Conservation (phyloP, 805 yeast genomes). For the Starmerella roubikii region DNA sequence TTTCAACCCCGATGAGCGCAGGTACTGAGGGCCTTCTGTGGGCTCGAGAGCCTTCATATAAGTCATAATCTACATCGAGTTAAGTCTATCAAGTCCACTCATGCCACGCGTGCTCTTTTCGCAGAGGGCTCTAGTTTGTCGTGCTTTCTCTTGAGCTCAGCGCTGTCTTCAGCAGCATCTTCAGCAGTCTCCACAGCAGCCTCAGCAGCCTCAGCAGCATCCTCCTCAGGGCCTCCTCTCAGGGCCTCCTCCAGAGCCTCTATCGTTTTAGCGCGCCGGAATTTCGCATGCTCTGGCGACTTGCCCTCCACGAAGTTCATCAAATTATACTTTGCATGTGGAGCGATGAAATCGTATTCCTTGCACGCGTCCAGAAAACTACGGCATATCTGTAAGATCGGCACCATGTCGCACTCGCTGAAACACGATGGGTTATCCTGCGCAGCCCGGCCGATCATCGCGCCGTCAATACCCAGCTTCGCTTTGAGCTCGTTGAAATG, state of each 20-base stretch:
- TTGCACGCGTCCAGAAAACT: conserved; percentile 46
- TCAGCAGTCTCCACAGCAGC: not conserved
- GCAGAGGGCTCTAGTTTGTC: not conserved
- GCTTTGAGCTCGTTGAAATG: conserved; percentile 43
- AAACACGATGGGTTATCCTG: conserved; percentile 79
- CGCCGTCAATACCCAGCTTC: conserved; percentile 52
- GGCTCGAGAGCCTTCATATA: no score
- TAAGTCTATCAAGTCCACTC: not conserved
- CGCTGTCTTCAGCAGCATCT: not conserved
- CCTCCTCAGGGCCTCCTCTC: no score
- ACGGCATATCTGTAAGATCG: conserved; percentile 42
- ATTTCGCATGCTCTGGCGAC: conserved; percentile 40
- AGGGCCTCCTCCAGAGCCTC: conserved; percentile 22
- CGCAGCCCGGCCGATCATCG: conserved; percentile 88
- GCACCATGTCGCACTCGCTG: conserved; percentile 25
- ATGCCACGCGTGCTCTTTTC: not conserved
- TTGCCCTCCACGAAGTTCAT: conserved; percentile 70
- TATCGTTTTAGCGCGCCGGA: conserved; percentile 43
- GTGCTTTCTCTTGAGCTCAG: not conserved
- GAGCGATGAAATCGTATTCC: conserved; percentile 44
- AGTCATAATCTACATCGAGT: not conserved
- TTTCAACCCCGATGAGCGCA: no score
- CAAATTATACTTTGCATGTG: conserved; percentile 73
- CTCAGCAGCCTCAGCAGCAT: not conserved
- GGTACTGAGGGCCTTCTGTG: no score